Percentiles rank a stretch among this genome's conserved stretches.
phyloP scores from a whole-genome alignment of 768 basidiomycete species.

The Chalciporus sphaerocephalus region DNA sequence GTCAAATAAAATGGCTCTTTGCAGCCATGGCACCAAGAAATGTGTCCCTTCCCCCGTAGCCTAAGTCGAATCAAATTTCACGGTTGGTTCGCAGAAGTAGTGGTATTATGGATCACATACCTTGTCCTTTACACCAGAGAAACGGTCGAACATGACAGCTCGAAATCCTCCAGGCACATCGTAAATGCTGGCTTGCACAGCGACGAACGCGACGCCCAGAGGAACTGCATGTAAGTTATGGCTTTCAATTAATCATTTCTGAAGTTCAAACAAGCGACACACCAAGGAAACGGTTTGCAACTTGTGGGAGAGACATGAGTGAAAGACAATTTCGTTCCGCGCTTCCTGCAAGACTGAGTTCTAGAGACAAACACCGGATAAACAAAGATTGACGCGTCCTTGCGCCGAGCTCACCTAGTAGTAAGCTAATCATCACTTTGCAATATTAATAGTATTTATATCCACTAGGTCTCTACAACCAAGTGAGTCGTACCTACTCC shows the following conservation, averaged over 20 bases:
- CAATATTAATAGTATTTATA: too few species aligned
- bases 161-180: conserved; percentile 88
- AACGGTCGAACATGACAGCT: conserved; percentile 98
- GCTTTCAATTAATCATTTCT: conserved; percentile 10
- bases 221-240: conserved; percentile 19
- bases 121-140: conserved; percentile 81
- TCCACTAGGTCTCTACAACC: too few species aligned
- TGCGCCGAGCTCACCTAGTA: too few species aligned
- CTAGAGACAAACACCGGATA: conserved; percentile 23
- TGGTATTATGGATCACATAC: conserved; percentile 37
- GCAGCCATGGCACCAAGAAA: conserved; percentile 92
- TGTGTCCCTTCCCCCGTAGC: conserved; percentile 93
- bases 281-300: conserved; percentile 49
- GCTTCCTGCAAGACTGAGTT: too few species aligned
- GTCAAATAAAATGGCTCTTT: conserved; percentile 95
- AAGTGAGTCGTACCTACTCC: background rate
- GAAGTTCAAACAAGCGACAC: conserved; percentile 10
- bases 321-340: too few species aligned
- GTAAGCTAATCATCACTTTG: background rate
- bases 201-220: conserved; percentile 40
- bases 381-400: conserved; percentile 16
- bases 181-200: conserved; percentile 50
- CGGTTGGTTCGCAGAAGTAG: background rate
- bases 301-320: conserved; percentile 50
- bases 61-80: conserved; percentile 37